Conservation (phyloP, 2,329 filamentous ascomycete genomes). For the Curvularia eragrostidis region DNA sequence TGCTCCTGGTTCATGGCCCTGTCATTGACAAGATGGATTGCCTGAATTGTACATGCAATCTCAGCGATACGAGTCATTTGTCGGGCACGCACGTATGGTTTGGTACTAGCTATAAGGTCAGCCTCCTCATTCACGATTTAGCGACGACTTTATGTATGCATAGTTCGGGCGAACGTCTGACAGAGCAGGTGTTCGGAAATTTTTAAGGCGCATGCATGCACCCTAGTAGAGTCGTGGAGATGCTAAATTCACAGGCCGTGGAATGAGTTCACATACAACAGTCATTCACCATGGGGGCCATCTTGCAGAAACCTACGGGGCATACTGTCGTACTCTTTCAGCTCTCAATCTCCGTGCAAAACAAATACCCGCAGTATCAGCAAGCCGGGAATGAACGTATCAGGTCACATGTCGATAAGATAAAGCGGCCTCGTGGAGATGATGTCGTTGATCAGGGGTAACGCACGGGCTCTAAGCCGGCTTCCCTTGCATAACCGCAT, state of each 20-base stretch:
- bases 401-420: constrained; percentile 12
- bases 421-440: constrained; percentile 11
- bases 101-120: background rate
- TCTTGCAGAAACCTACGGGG: background rate
- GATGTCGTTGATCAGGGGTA: constrained; percentile 18
- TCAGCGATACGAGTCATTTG: background rate
- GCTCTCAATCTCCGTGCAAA: too few species aligned
- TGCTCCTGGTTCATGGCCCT: background rate
- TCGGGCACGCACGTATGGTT: background rate
- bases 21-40: background rate
- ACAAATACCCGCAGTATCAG: background rate
- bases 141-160: constrained; percentile 4
- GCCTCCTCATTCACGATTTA: background rate
- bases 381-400: background rate
- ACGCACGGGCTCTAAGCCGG: constrained; percentile 5
- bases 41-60: background rate
- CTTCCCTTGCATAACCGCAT: constrained; percentile 5
- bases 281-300: background rate
- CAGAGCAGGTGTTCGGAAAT: constrained; percentile 1
- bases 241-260: background rate
- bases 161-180: background rate
- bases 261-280: background rate
- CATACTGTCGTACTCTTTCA: background rate
- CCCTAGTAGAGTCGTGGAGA: background rate
- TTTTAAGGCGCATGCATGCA: constrained; percentile 1